Evolutionary conservation across 2,329 filamentous ascomycete species (phyloP).

Genomic region (Teratosphaeria viscida): DNA sequence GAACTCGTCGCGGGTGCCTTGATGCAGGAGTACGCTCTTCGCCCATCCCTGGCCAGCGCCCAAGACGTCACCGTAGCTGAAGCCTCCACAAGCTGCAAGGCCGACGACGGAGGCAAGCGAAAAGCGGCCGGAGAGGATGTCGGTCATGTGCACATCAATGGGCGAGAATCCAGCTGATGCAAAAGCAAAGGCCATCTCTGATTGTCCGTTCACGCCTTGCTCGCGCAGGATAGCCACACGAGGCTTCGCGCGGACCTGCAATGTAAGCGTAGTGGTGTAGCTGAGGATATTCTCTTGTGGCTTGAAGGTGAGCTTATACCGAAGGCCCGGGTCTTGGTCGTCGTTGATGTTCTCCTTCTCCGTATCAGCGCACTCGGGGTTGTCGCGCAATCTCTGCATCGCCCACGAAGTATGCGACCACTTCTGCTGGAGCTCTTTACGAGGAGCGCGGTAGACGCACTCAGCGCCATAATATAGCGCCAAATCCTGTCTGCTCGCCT

Average conservation of each 20-base stretch:
- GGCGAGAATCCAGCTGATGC: conserved; percentile 81
- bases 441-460: conserved; percentile 57
- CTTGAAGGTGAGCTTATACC: conserved; percentile 71
- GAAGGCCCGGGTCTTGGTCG: conserved; percentile 67
- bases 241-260: conserved; percentile 52
- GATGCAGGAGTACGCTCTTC: conserved; percentile 80
- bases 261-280: conserved; percentile 51
- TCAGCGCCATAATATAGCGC: conserved; percentile 62
- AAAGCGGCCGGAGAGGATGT: conserved; percentile 67
- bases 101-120: conserved; percentile 77
- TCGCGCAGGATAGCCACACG: conserved; percentile 88
- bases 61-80: conserved; percentile 86
- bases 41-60: conserved; percentile 97
- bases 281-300: conserved; percentile 68
- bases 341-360: conserved; percentile 70
- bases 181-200: conserved; percentile 98
- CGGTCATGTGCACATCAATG: conserved; percentile 94
- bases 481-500: conserved; percentile 61
- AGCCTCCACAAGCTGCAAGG: conserved; percentile 89
- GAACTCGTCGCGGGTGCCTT: conserved; percentile 65
- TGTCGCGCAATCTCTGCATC: conserved; percentile 86
- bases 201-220: conserved; percentile 88
- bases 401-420: conserved; percentile 84
- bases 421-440: conserved; percentile 68
- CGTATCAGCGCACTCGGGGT: conserved; percentile 72